Percentiles rank a stretch among this genome's conserved stretches.
These are phyloP conservation scores for Pythium sp. DNA, from an alignment of 352 stramenopile species.

Conservation along the genomic window DNA sequence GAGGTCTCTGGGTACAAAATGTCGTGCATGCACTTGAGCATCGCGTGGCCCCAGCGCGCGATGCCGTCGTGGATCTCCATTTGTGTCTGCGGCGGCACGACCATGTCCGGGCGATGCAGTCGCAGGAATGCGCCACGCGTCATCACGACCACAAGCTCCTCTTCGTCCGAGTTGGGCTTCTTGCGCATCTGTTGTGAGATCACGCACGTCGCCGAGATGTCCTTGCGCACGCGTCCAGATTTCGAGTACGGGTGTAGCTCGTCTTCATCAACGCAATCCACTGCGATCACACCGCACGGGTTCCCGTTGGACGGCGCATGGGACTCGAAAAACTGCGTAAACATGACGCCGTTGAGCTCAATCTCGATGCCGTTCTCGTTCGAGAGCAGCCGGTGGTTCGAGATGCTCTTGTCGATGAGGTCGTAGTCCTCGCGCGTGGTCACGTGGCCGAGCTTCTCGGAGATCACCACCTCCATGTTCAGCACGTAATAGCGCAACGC, in stretches of 20 bases:
- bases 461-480: conserved; percentile 64
- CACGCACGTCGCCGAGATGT: conserved; percentile 45
- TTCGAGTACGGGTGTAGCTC: conserved; percentile 49
- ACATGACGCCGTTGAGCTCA: conserved; percentile 52
- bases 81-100: conserved; percentile 10
- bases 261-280: conserved; percentile 49
- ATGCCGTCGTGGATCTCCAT: conserved; percentile 20
- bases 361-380: conserved; percentile 38
- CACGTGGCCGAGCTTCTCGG: conserved; percentile 51
- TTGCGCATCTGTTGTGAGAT: conserved; percentile 21
- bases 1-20: conserved; percentile 14
- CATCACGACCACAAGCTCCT: conserved; percentile 19
- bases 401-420: conserved; percentile 34
- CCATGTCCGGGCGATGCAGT: conserved; percentile 5
- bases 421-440: conserved; percentile 59
- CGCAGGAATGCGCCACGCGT: conserved; percentile 19
- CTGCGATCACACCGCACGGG: conserved; percentile 35
- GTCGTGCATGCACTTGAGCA: conserved; percentile 21
- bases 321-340: conserved; percentile 33
- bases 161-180: neutral
- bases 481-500: conserved; percentile 52
- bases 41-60: conserved; percentile 21
- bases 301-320: conserved; percentile 18
- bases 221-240: conserved; percentile 37
- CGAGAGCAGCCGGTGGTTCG: conserved; percentile 54